Evolutionary conservation across 495 filamentous ascomycete species (phyloP).

Genomic region (Aspergillus carlsbadensis): DNA sequence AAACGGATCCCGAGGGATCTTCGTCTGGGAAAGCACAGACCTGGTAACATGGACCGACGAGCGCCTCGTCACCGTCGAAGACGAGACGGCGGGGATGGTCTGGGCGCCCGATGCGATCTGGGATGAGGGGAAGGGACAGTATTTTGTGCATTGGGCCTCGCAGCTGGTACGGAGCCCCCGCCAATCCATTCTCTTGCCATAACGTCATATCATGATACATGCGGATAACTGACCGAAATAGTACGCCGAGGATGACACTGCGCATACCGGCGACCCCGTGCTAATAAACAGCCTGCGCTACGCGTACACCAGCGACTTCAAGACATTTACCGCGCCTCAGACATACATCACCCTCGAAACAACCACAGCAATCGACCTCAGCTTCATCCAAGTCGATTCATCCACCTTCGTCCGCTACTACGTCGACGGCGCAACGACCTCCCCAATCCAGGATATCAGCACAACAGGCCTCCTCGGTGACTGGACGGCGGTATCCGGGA

Average conservation of each 20-base stretch:
- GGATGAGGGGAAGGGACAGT: slow-evolving; percentile 16
- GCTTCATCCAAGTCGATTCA: slow-evolving; percentile 2
- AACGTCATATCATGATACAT: too few relatives aligned
- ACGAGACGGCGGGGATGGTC: slow-evolving; percentile 17
- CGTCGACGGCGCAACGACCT: slow-evolving; percentile 7
- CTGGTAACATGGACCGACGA: slow-evolving; percentile 17
- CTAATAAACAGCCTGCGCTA: slow-evolving; percentile 15
- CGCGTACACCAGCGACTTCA: slow-evolving; percentile 19
- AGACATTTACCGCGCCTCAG: slow-evolving; percentile 13
- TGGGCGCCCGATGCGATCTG: slow-evolving; percentile 22
- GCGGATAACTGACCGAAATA: too few relatives aligned
- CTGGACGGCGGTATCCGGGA: slow-evolving; percentile 4
- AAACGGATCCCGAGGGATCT: slow-evolving; percentile 15
- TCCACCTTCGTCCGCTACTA: slow-evolving; percentile 14
- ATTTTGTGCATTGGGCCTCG: slow-evolving; percentile 21
- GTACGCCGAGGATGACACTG: slow-evolving; percentile 15
- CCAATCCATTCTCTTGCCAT: too few relatives aligned
- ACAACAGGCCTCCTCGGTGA: slow-evolving; percentile 17
- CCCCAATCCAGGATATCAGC: slow-evolving; percentile 15
- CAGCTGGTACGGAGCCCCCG: slow-evolving; percentile 11
- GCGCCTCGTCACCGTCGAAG: slow-evolving; percentile 15
- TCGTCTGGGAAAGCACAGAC: slow-evolving; percentile 20
- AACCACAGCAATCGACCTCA: slow-evolving; percentile 15
- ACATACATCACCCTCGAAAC: slow-evolving; percentile 10
- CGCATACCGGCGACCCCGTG: slow-evolving; percentile 8